phyloP scores from a whole-genome alignment of 2,329 filamentous ascomycete species.

The Beauveria bassiana region DNA sequence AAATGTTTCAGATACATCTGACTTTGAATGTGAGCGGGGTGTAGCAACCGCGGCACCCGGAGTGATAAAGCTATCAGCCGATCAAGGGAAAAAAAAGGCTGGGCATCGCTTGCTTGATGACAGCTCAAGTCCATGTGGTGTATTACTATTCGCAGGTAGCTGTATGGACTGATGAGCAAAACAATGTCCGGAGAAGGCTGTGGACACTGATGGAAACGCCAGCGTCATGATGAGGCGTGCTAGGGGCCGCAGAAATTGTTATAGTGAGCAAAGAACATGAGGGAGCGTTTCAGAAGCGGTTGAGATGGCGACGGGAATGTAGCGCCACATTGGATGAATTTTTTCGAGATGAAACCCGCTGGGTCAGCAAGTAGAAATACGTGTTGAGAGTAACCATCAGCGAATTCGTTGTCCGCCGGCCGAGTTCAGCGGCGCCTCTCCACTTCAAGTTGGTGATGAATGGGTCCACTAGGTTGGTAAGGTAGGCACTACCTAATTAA shows the following conservation, averaged over 20 bases:
- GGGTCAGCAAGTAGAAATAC: no score
- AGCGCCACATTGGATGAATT: no score
- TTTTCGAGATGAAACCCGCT: no score
- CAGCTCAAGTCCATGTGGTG: not conserved
- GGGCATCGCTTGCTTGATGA: not conserved
- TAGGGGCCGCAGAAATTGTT: not conserved
- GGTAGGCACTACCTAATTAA: no score
- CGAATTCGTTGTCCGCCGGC: no score
- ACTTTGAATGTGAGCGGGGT: not conserved
- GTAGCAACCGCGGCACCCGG: not conserved
- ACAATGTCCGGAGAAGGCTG: conserved; percentile 1
- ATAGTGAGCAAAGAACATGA: not conserved
- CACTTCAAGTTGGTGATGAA: no score
- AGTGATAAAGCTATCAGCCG: not conserved
- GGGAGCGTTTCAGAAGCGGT: not conserved
- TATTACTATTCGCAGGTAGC: not conserved
- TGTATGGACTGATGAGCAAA: not conserved
- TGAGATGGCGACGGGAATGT: no score
- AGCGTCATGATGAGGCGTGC: not conserved
- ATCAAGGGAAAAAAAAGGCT: not conserved
- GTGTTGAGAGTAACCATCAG: no score
- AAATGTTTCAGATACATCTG: not conserved
- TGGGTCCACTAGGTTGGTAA: no score
- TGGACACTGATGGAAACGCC: conserved; percentile 4
- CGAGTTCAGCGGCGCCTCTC: no score